Evolutionary conservation across 192 early-diverging fungal species (phyloP).

Genomic region (Dispira simplex): DNA sequence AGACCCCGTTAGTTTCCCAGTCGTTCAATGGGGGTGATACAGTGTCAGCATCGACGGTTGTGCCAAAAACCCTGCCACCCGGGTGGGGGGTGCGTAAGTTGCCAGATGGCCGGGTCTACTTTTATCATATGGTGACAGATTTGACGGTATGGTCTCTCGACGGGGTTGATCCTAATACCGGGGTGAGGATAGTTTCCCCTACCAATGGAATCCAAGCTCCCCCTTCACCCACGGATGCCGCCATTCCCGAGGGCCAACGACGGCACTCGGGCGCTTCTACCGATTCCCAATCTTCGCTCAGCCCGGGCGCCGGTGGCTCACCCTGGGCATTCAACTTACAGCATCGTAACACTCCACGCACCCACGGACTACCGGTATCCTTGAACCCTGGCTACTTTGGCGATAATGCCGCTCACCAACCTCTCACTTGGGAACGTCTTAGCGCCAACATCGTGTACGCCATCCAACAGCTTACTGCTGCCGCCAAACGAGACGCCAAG

Average conservation of each 20-base stretch:
- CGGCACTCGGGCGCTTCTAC: not conserved
- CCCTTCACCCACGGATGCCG: constrained; percentile 22
- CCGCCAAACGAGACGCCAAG: constrained; percentile 32
- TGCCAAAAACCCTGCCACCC: constrained; percentile 19
- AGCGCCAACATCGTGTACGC: constrained; percentile 26
- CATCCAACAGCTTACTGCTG: constrained; percentile 34
- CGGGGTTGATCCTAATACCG: constrained; percentile 22
- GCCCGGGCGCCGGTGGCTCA: constrained; percentile 18
- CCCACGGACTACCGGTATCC: constrained; percentile 23
- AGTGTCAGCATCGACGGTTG: constrained; percentile 16
- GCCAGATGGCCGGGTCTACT: constrained; percentile 40
- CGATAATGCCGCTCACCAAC: constrained; percentile 18
- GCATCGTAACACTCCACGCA: constrained; percentile 17
- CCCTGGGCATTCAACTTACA: constrained; percentile 18
- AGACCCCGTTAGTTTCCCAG: no score
- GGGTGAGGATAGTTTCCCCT: constrained; percentile 4
- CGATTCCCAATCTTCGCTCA: constrained; percentile 11
- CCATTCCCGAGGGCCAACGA: constrained; percentile 11
- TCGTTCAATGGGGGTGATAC: no score
- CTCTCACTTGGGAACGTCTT: constrained; percentile 34
- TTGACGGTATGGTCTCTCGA: constrained; percentile 37
- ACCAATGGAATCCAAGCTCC: constrained; percentile 26
- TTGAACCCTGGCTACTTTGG: constrained; percentile 16
- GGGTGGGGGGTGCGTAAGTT: constrained; percentile 46
- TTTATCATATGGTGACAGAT: constrained; percentile 55